Base-by-base conservation (phyloP, 2,329 filamentous ascomycete species). In the Setomelanomma holmii region DNA sequence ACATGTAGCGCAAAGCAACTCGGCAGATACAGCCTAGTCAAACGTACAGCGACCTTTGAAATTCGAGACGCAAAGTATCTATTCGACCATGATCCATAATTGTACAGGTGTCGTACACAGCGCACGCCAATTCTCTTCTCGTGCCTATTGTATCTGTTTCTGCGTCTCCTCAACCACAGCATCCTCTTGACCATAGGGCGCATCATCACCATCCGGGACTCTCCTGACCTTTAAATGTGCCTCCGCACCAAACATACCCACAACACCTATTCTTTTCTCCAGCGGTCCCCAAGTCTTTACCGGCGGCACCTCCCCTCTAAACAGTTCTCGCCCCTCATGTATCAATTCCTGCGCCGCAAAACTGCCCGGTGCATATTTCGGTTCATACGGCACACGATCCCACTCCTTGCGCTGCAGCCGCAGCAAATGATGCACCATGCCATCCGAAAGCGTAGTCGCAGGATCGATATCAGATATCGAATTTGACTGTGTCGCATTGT, bases 401-500 rank as follows among this genome's bases (percentile, higher is more conserved):
- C 72, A 75, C 53, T 71, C 67, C 30, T 67, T 64, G 21, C 67
- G 57, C 59, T 75, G 72, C 48, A 74, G 46, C 6, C 72, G 64
- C 34, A 71, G 47, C 42, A 75, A 44, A 11, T 72, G 65, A 44
- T 69, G 66, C 12, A 69, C 58, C 69, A 72, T 69, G 16, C 63
- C 64, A 33, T 73, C 64, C 4, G 62, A 60, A 11, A 72, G 40
- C 0, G 61, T 60, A 3, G 61, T 45, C 8, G 61, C 54, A 8
- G 56, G 44, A 20, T 55, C 51, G 1, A 64, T 39, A 6, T 64
- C 51, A 1, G 40, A 35, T 4, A 56, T 21, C 1, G 45, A 36
- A 2, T 53, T 57, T 14, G 40, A 21, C 36, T 41, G 38, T 14
- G 50, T 42, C 0, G 45, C 50, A 30, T 30, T 30, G 27, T 30